Conservation (phyloP, 805 yeast species). For the Candida jianshihensis region DNA sequence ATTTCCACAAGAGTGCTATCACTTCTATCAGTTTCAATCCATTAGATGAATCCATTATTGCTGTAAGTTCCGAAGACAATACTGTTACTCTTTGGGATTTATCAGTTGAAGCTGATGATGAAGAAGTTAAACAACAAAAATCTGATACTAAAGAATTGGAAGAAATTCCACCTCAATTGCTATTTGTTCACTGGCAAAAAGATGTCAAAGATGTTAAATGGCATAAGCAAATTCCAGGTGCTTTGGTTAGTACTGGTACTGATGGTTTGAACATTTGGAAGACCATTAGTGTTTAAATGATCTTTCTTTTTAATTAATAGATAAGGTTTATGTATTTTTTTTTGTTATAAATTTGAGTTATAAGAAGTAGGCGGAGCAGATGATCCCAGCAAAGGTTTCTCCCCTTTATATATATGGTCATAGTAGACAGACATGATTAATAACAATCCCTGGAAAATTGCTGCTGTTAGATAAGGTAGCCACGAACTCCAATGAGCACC, state of each 20-base stretch:
- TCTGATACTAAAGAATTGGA: constrained; percentile 71
- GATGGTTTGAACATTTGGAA: constrained; percentile 96
- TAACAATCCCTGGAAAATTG: constrained; percentile 55
- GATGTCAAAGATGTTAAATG: constrained; percentile 97
- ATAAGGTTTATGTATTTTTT: not conserved
- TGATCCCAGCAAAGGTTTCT: not conserved
- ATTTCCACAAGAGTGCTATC: constrained; percentile 89
- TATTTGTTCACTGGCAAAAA: constrained; percentile 97
- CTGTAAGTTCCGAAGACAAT: constrained; percentile 93
- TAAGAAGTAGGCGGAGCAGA: not conserved
- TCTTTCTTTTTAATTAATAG: not conserved
- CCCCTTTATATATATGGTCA: constrained; percentile 12
- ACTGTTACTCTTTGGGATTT: constrained; percentile 97
- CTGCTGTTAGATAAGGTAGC: constrained; percentile 73
- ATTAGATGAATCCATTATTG: constrained; percentile 88
- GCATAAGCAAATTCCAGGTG: constrained; percentile 96
- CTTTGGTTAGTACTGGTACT: constrained; percentile 88
- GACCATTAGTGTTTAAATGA: constrained; percentile 78
- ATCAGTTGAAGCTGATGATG: constrained; percentile 98
- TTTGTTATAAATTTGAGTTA: not conserved
- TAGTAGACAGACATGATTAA: constrained; percentile 57
- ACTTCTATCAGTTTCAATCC: constrained; percentile 95
- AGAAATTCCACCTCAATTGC: constrained; percentile 89
- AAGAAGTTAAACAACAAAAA: constrained; percentile 83
- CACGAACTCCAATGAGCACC: constrained; percentile 85